Evolutionary conservation across 768 basidiomycete genomes (phyloP), one percentile per base, ranked within the genome.

Genomic region (Mycena chlorophos): DNA sequence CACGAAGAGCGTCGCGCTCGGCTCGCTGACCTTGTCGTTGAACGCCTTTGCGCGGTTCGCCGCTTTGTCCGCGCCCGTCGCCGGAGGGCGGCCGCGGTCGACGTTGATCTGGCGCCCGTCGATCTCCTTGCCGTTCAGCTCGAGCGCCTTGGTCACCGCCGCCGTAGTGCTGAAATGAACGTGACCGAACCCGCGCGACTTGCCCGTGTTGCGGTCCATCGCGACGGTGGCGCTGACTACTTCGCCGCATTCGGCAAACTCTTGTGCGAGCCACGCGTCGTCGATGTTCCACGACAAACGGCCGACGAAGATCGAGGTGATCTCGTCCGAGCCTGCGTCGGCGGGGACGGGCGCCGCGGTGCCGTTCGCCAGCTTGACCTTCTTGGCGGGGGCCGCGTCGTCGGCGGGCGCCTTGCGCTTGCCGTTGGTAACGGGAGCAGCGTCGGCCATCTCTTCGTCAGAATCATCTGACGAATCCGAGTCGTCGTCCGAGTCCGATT

Each of bases 281-380:
- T 98, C 96, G 59, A 98, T 89, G 69, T 90, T 91, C 95, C 95
- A 99, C 13, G 93, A 95, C 42, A 99, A 81, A 55, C 83, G 82
- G 52, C 96, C 96, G 62, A 99, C 93, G 67, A 95, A 98, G 64
- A 98, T 81, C 34, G 88, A 86, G 65, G 78, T 86, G 16, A 77
- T 76, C 54, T 85, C 79, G 60, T 82, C 79, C 20, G 70, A 68
- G 16, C 71, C 71, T 27, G 71, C 72, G 22, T 56, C 66, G 37
- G 37, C 62, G 6, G 63, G 51, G 26, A 68, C 68, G n/a, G 79
- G 65, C 19, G 75, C 74, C 40, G 78, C 78, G 42, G 79, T 74
- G 54, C 77, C 86, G 63, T 86, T 80, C 43, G 73, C 81, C 47
- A 87, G 76, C 77, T 94, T 97, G 63, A 78, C 81, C 73, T 96